Percentiles rank a stretch among this genome's conserved stretches.
These are phyloP conservation scores for Gaillardinia entomophila DNA, from an alignment of 805 yeast genomes.

Conservation along the genomic window DNA sequence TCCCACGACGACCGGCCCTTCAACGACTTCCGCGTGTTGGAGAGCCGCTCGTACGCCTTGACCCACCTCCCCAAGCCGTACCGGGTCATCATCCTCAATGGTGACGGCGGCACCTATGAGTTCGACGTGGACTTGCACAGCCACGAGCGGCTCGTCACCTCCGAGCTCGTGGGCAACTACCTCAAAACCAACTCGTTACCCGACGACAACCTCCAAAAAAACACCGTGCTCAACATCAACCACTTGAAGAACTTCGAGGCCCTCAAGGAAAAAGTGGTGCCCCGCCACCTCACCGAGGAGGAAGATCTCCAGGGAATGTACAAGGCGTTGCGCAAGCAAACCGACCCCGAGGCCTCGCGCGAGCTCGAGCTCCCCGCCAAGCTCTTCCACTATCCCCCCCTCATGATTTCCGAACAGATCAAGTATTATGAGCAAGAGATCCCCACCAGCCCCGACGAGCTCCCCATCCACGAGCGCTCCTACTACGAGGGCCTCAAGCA, in stretches of 20 bases:
- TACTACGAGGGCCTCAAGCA: slow-evolving; percentile 6
- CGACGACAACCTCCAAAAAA: neutral
- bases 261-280: slow-evolving; percentile 1
- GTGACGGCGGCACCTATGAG: slow-evolving; percentile 25
- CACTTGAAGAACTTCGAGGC: slow-evolving; percentile 1
- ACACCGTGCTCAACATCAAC: neutral
- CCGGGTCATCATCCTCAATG: slow-evolving; percentile 10
- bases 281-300: slow-evolving; percentile 1
- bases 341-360: neutral
- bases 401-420: slow-evolving; percentile 2
- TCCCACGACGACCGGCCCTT: slow-evolving; percentile 6
- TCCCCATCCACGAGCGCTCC: slow-evolving; percentile 1
- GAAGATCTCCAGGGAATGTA: slow-evolving; percentile 7
- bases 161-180: neutral
- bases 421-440: slow-evolving; percentile 1
- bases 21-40: slow-evolving; percentile 11
- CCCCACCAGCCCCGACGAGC: neutral
- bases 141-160: neutral
- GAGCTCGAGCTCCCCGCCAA: slow-evolving; percentile 1
- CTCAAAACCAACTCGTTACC: neutral
- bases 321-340: neutral
- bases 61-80: slow-evolving; percentile 12
- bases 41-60: slow-evolving; percentile 13
- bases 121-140: slow-evolving; percentile 12
- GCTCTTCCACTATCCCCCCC: slow-evolving; percentile 5